Percentiles rank a stretch among this genome's conserved stretches.
These are phyloP conservation scores for Wickerhamiella spandovensis DNA, from an alignment of 805 yeast species.

Conservation along the genomic window DNA sequence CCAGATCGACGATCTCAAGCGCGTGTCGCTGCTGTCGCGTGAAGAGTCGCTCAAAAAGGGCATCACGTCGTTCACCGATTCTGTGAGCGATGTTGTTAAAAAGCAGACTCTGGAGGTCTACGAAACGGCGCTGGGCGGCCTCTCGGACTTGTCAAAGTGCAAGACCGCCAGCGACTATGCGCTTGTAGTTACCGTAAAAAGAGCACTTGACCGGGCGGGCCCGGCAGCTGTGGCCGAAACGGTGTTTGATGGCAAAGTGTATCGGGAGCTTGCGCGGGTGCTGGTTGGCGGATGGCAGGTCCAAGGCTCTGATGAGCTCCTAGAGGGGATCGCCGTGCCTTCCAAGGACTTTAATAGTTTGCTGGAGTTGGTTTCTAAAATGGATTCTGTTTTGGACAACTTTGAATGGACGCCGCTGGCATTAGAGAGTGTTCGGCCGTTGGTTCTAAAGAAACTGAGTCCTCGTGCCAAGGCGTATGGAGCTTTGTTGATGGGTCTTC, in stretches of 20 bases:
- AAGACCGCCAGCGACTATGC: not conserved
- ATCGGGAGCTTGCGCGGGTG: slow-evolving; percentile 2
- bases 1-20: not conserved
- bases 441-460: not conserved
- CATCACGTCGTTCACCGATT: not conserved
- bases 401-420: slow-evolving; percentile 5
- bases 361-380: slow-evolving; percentile 4
- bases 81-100: not conserved
- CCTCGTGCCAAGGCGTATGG: not conserved
- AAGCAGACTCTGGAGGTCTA: not conserved
- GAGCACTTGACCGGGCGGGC: not conserved
- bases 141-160: not conserved
- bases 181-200: not conserved
- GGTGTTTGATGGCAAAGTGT: not conserved
- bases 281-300: slow-evolving; percentile 1
- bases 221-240: not conserved
- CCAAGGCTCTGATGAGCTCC: not conserved
- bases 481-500: not conserved
- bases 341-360: not conserved
- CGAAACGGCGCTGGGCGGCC: not conserved
- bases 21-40: not conserved
- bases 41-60: not conserved
- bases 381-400: slow-evolving; percentile 5
- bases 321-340: not conserved
- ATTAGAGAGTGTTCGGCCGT: slow-evolving; percentile 4